These are phyloP conservation scores for Lichtheimia corymbifera DNA, from an alignment of 371 early-diverging fungal genomes.

Conservation along the genomic window DNA sequence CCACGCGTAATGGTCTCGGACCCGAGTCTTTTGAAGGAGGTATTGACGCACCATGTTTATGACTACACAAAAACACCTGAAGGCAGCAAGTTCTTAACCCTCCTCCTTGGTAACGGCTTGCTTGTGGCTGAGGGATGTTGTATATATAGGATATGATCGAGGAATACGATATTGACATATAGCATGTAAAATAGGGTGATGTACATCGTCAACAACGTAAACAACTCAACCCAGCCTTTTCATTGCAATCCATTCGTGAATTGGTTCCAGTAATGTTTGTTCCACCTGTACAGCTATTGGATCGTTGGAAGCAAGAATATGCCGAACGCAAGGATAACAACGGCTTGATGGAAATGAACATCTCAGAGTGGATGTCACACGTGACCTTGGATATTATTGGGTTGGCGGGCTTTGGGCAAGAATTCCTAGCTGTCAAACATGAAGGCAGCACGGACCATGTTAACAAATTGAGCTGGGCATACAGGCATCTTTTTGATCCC, in stretches of 20 bases:
- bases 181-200: slow-evolving; percentile 21
- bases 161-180: slow-evolving; percentile 38
- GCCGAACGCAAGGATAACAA: slow-evolving; percentile 29
- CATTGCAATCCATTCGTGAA: slow-evolving; percentile 45
- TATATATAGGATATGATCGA: slow-evolving; percentile 44
- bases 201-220: slow-evolving; percentile 66
- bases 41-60: slow-evolving; percentile 53
- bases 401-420: slow-evolving; percentile 42
- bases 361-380: slow-evolving; percentile 38
- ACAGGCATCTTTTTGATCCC: slow-evolving; percentile 37
- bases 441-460: slow-evolving; percentile 13
- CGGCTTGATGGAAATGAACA: slow-evolving; percentile 19
- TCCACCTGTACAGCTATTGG: slow-evolving; percentile 21
- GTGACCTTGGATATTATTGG: slow-evolving; percentile 55
- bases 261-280: slow-evolving; percentile 47
- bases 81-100: slow-evolving; percentile 26
- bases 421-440: slow-evolving; percentile 18
- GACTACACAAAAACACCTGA: slow-evolving; percentile 51
- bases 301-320: neutral
- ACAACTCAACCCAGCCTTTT: slow-evolving; percentile 69
- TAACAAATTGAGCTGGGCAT: slow-evolving; percentile 51
- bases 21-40: slow-evolving; percentile 49
- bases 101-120: slow-evolving; percentile 39
- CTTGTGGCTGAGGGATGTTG: slow-evolving; percentile 20
- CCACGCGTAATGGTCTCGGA: slow-evolving; percentile 54